A percentile compares a stretch with the other conserved stretches of the same genome.
phyloP scores from a whole-genome alignment of 805 yeast genomes.

The Metschnikowia lunata region DNA sequence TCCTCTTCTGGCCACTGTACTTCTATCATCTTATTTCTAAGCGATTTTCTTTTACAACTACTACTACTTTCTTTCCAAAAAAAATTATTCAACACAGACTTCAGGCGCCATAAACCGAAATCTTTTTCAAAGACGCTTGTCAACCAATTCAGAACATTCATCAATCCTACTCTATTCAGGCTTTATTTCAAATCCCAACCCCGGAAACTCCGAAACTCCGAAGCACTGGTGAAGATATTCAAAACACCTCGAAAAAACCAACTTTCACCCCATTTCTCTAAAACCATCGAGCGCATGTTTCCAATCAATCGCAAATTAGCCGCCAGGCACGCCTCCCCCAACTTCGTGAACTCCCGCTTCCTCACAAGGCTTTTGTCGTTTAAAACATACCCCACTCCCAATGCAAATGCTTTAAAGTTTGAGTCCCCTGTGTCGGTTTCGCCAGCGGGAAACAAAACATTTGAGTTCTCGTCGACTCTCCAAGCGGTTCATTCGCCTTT shows the following conservation, averaged over 20 bases:
- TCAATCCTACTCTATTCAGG: no score
- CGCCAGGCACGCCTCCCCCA: conserved; percentile 8
- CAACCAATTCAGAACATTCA: no score
- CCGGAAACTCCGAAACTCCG: no score
- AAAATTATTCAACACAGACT: no score
- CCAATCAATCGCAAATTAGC: background rate
- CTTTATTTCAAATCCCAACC: no score
- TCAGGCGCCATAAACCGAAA: no score
- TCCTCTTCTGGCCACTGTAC: no score
- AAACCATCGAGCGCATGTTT: background rate
- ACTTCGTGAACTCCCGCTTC: background rate
- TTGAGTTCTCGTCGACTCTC: conserved; percentile 50
- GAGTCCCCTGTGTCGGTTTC: conserved; percentile 46
- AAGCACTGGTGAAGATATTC: no score
- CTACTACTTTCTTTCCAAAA: no score
- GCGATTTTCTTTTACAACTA: no score
- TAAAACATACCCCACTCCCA: conserved; percentile 60
- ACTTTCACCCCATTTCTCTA: background rate
- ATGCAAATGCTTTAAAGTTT: conserved; percentile 71
- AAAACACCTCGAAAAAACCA: background rate
- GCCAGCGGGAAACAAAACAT: conserved; percentile 44
- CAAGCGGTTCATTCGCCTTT: conserved; percentile 60
- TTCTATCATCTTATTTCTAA: no score
- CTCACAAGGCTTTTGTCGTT: conserved; percentile 29
- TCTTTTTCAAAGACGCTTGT: no score